Percentiles rank a stretch among this genome's conserved stretches.
Conservation (phyloP, 163 green algal genomes). For the Trebouxia gelatinosa region DNA sequence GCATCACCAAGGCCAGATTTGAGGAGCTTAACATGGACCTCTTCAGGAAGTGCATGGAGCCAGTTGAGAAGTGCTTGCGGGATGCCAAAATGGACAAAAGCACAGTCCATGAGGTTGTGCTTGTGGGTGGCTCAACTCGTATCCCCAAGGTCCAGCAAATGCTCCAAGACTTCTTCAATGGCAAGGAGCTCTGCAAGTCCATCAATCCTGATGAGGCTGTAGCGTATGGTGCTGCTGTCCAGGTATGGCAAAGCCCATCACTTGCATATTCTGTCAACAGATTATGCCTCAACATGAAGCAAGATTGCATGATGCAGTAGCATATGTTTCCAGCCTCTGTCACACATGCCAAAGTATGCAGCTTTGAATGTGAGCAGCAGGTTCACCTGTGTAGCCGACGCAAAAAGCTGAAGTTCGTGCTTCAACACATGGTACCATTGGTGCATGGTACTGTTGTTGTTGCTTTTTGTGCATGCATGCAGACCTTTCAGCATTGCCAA, state of each 20-base stretch:
- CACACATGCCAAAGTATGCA: not conserved
- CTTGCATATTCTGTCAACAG: too few species aligned
- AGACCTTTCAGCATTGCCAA: too few species aligned
- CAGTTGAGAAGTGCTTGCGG: conserved; percentile 63
- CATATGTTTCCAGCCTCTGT: not conserved
- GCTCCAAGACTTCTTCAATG: conserved; percentile 96
- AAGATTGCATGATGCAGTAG: not conserved
- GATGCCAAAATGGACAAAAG: conserved; percentile 76
- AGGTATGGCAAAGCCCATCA: too few species aligned
- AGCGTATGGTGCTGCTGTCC: conserved; percentile 94
- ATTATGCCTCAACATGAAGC: too few species aligned
- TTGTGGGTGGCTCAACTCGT: conserved; percentile 90
- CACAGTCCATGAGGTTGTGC: conserved; percentile 66
- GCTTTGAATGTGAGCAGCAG: not conserved
- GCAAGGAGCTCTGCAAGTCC: conserved; percentile 97
- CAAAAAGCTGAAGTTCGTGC: too few species aligned
- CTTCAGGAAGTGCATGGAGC: conserved; percentile 49
- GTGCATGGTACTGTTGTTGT: too few species aligned
- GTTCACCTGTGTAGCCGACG: not conserved
- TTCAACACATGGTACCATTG: too few species aligned
- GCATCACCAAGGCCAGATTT: conserved; percentile 87
- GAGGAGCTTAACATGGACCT: conserved; percentile 56
- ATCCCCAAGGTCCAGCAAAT: conserved; percentile 93
- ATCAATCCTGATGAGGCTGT: conserved; percentile 99
- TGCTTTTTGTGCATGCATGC: conserved; percentile 9